Evolutionary conservation across 495 filamentous ascomycete genomes (phyloP).

Genomic region (Thermothielavioides terrestris): DNA sequence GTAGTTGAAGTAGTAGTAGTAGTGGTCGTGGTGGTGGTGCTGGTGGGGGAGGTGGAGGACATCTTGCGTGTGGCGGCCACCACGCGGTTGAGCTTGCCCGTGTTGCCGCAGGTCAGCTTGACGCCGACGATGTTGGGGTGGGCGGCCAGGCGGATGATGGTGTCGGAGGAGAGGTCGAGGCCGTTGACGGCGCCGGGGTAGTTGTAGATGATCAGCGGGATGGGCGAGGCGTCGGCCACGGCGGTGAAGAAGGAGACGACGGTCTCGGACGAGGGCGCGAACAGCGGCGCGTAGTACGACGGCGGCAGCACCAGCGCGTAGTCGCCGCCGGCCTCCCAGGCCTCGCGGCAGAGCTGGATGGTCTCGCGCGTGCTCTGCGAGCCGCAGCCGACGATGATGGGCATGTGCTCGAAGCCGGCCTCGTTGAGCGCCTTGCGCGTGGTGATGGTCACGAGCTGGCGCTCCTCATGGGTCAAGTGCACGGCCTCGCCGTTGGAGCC

Average conservation of each 20-base stretch:
- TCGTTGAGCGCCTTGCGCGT: slow-evolving; percentile 70
- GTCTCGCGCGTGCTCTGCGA: slow-evolving; percentile 80
- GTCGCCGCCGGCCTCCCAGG: slow-evolving; percentile 70
- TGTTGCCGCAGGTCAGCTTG: slow-evolving; percentile 92
- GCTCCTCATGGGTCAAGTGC: slow-evolving; percentile 65
- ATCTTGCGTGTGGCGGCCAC: slow-evolving; percentile 68
- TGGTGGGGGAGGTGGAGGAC: too few relatives aligned
- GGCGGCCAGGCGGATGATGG: slow-evolving; percentile 61
- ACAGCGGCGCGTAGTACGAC: slow-evolving; percentile 69
- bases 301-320: slow-evolving; percentile 84
- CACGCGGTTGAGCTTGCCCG: slow-evolving; percentile 79
- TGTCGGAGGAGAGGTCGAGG: slow-evolving; percentile 73
- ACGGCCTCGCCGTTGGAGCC: slow-evolving; percentile 90
- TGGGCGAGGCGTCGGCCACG: slow-evolving; percentile 71
- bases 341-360: slow-evolving; percentile 70
- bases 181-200: slow-evolving; percentile 77
- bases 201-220: slow-evolving; percentile 91
- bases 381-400: slow-evolving; percentile 81
- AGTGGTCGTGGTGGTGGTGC: slow-evolving; percentile 31
- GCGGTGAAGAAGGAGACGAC: slow-evolving; percentile 65
- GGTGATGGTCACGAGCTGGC: slow-evolving; percentile 62
- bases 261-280: slow-evolving; percentile 52
- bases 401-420: slow-evolving; percentile 61
- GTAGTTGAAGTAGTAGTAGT: too few relatives aligned
- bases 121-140: slow-evolving; percentile 85